Evolutionary conservation across 805 yeast genomes (phyloP).

Genomic region (Candida krabiensis): DNA sequence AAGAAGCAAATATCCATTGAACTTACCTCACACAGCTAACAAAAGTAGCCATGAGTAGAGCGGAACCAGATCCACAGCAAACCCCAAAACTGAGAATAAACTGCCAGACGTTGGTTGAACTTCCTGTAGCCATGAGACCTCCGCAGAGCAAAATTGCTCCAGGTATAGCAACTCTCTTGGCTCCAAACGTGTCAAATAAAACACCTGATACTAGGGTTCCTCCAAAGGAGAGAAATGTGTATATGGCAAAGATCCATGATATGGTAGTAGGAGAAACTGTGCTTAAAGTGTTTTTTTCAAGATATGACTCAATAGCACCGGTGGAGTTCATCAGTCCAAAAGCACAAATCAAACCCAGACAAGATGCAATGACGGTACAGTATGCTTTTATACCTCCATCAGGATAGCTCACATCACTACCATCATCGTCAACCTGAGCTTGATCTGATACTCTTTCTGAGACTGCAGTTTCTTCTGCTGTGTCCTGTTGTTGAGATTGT

Average conservation of each 20-base stretch:
- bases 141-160: constrained; percentile 38
- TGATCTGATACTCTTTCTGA: too few species aligned
- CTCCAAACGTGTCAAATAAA: constrained; percentile 47
- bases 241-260: constrained; percentile 73
- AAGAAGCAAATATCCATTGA: constrained; percentile 6
- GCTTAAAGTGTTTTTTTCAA: constrained; percentile 50
- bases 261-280: constrained; percentile 46
- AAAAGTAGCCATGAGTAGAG: constrained; percentile 43
- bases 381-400: constrained; percentile 59
- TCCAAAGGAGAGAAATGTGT: constrained; percentile 41
- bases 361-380: constrained; percentile 49
- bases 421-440: neutral
- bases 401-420: constrained; percentile 36
- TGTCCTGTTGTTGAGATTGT: neutral
- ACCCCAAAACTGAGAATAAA: constrained; percentile 53
- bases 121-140: constrained; percentile 46
- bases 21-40: constrained; percentile 49
- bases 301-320: constrained; percentile 68
- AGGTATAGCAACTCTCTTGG: constrained; percentile 34
- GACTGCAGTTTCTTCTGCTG: too few species aligned
- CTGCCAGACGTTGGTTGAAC: constrained; percentile 45
- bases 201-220: constrained; percentile 44
- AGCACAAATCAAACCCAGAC: constrained; percentile 54
- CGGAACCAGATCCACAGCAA: constrained; percentile 44
- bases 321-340: constrained; percentile 67